These are phyloP conservation scores for Helminthosporium solani DNA, from an alignment of 2,329 filamentous ascomycete genomes.

Conservation along the genomic window DNA sequence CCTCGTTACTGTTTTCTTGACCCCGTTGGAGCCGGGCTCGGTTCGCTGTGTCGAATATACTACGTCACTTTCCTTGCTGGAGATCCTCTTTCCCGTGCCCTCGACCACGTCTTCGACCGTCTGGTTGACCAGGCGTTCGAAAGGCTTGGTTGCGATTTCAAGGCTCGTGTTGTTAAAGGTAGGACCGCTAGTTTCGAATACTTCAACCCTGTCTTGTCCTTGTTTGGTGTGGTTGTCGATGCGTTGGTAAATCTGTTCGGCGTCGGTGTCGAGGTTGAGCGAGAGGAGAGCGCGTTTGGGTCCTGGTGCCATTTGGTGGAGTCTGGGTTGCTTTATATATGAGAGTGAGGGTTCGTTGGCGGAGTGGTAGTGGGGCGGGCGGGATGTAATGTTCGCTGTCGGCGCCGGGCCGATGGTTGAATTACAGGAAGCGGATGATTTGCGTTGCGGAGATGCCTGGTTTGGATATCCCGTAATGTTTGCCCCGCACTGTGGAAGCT, in stretches of 20 bases:
- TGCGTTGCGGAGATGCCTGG: no score
- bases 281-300: constrained; percentile 39
- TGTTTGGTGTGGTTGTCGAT: constrained; percentile 38
- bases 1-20: constrained; percentile 10
- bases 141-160: constrained; percentile 41
- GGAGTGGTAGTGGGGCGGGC: no score
- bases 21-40: constrained; percentile 9
- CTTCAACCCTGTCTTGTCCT: constrained; percentile 31
- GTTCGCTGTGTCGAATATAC: constrained; percentile 15
- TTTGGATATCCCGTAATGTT: no score
- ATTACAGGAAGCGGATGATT: no score
- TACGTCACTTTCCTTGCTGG: constrained; percentile 25
- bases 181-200: constrained; percentile 39
- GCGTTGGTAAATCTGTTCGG: constrained; percentile 42
- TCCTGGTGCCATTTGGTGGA: no score
- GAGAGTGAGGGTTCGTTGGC: no score
- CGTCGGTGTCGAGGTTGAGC: constrained; percentile 43
- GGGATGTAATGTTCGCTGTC: no score
- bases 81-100: constrained; percentile 21
- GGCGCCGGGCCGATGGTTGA: no score
- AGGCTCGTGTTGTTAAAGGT: constrained; percentile 30
- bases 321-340: no score
- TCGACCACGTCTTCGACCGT: constrained; percentile 35
- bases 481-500: no score
- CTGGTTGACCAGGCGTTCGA: constrained; percentile 35